A percentile compares a stretch with the other conserved stretches of the same genome.
Evolutionary conservation across 2,329 filamentous ascomycete species (phyloP).

Genomic region (Cladosporium sp.): DNA sequence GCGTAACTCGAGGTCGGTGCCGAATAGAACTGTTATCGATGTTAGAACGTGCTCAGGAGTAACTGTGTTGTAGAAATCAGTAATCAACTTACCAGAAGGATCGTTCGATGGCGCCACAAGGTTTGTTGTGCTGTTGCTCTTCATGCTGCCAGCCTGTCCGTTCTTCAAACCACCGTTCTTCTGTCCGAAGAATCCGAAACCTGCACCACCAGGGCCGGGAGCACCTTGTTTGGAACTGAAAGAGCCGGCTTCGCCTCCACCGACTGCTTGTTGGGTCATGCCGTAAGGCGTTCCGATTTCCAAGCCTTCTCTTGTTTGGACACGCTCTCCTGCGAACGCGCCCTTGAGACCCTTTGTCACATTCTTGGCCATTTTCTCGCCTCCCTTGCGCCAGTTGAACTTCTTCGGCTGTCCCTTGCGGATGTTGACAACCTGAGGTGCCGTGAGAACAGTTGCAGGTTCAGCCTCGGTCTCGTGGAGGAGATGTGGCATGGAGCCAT

Average conservation of each 20-base stretch:
- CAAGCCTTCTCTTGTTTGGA: conserved; percentile 26
- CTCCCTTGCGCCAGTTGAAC: conserved; percentile 98
- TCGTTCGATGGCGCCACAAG: conserved; percentile 35
- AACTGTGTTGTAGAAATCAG: no score
- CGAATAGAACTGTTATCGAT: conserved; percentile 64
- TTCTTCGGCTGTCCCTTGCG: conserved; percentile 92
- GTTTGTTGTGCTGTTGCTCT: conserved; percentile 48
- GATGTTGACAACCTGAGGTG: conserved; percentile 93
- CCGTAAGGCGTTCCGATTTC: conserved; percentile 38
- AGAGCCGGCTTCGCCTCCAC: conserved; percentile 34
- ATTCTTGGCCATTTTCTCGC: conserved; percentile 89
- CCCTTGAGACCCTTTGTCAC: conserved; percentile 93
- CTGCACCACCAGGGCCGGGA: conserved; percentile 11
- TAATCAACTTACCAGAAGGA: conserved; percentile 32
- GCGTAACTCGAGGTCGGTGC: conserved; percentile 81
- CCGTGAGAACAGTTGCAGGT: conserved; percentile 59
- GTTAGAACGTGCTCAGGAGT: conserved; percentile 24
- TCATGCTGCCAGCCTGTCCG: conserved; percentile 38
- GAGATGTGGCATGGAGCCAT: conserved; percentile 43
- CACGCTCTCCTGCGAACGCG: conserved; percentile 61
- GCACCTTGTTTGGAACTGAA: conserved; percentile 26
- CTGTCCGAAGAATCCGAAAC: conserved; percentile 39
- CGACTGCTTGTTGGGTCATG: conserved; percentile 33
- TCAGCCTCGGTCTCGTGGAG: conserved; percentile 64
- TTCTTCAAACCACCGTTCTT: conserved; percentile 37